These are phyloP conservation scores for Blastobotrys petasosporus DNA, from an alignment of 1,139 yeast species.

Conservation along the genomic window DNA sequence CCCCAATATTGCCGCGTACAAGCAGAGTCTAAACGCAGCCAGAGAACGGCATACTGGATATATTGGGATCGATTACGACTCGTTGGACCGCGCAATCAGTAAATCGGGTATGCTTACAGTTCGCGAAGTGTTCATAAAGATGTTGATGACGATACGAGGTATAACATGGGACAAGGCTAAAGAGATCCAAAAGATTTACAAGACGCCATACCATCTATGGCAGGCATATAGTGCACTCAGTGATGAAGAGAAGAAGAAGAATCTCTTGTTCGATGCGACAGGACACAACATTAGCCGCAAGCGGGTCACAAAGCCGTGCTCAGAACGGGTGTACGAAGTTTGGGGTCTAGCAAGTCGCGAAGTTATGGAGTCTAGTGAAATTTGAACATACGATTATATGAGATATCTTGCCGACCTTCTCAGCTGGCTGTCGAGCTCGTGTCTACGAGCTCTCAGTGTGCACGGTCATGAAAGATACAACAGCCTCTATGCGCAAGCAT, in stretches of 20 bases:
- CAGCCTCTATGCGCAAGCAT: no score
- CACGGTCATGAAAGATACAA: no score
- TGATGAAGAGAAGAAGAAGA: conserved; percentile 36
- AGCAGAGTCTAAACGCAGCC: conserved; percentile 16
- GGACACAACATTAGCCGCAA: conserved; percentile 53
- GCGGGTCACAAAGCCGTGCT: conserved; percentile 53
- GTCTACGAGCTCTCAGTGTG: no score
- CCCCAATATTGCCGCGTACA: conserved; percentile 42
- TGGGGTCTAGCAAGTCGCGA: conserved; percentile 44
- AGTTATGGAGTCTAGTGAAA: no score
- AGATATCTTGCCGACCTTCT: no score
- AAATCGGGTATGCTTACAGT: conserved; percentile 69
- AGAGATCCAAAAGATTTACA: conserved; percentile 59
- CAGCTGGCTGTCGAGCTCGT: no score
- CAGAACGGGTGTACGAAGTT: conserved; percentile 53
- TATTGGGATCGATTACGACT: conserved; percentile 57
- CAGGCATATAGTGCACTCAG: conserved; percentile 37
- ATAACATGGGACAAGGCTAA: conserved; percentile 80
- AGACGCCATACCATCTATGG: conserved; percentile 54
- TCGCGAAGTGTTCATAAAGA: conserved; percentile 65
- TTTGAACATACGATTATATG: no score
- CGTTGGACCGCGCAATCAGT: conserved; percentile 64
- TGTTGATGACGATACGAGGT: conserved; percentile 77
- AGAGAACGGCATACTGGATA: conserved; percentile 33
- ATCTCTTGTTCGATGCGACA: conserved; percentile 41